These are phyloP conservation scores for Claviceps capensis DNA, from an alignment of 2,329 filamentous ascomycete genomes.

Conservation along the genomic window DNA sequence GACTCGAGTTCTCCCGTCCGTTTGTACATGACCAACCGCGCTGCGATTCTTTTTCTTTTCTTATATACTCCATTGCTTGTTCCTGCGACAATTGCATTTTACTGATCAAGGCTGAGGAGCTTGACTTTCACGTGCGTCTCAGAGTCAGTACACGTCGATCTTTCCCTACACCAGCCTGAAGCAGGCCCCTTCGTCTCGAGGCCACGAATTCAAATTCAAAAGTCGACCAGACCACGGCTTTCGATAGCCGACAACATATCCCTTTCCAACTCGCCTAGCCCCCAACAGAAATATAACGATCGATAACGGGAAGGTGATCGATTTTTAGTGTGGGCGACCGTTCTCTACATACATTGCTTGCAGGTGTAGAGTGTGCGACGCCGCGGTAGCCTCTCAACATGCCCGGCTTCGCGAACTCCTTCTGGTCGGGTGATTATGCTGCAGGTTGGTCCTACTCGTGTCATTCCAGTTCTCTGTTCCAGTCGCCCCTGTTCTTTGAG, in stretches of 20 bases:
- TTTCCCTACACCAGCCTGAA: neutral
- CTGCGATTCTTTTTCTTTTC: neutral
- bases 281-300: neutral
- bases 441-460: constrained; percentile 45
- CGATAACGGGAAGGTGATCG: neutral
- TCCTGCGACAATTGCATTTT: neutral
- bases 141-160: neutral
- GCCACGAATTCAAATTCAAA: neutral
- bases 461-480: neutral
- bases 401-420: constrained; percentile 87
- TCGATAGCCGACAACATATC: neutral
- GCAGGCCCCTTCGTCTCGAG: neutral
- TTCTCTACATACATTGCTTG: neutral
- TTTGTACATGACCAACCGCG: neutral
- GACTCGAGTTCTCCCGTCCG: neutral
- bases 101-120: neutral
- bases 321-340: neutral
- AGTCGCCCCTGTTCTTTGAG: too few species aligned
- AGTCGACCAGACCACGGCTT: neutral
- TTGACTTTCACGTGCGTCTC: neutral
- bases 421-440: constrained; percentile 97
- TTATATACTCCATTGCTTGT: neutral
- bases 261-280: neutral
- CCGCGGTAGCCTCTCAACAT: constrained; percentile 34
- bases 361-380: neutral